Base-by-base conservation (phyloP, 192 early-diverging fungal species). In the Phlyctochytrium bullatum region DNA sequence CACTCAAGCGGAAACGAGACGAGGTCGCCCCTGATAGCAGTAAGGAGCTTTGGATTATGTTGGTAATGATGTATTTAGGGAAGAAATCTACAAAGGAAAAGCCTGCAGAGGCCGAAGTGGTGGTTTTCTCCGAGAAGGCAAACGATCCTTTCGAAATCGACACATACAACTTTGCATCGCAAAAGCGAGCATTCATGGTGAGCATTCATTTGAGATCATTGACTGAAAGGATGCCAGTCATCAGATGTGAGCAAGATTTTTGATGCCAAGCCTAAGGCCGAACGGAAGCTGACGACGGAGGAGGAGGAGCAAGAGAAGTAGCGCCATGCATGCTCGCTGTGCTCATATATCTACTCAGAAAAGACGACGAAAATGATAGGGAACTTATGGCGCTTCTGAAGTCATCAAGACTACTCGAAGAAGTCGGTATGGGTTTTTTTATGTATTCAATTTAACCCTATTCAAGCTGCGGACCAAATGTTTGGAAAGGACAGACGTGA, bases 381-480 rank as follows among this genome's bases (percentile, higher is more conserved):
- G 78, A 83, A 34, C 70, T 84, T 24, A 75, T 78, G 76, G 71
- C 78, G 12, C 54, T 84, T 1, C 61, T 84, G 27, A 59, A 76
- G 40, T 59, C 76, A 0, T 65, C 78, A 6, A 74, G 78, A 66
- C 72, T 84, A 3, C 59, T 84, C 23, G 78, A 82, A 63, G 66
- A 84, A 23, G 80, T 74, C 67, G 75, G 77, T 78, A 2, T 30
- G 12, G n/a, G 50, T 73, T 30, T 23, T 12, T n/a, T 67, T 24
- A 34, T 30, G 25, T 64, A 2, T 34, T 52, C 27, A 73, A 51
- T 50, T 34, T 51, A 40, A 27, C 0, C 14, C 34, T 34, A n/a
- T 17, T 31, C 16, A 50, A 79, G 76, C 69, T 60, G 64, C 68
- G 23, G 34, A 60, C 23, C 62, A 83, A 52, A 56, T 83, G 25